Base-by-base conservation (phyloP, 495 filamentous ascomycete genomes). In the Xylaria flabelliformis region DNA sequence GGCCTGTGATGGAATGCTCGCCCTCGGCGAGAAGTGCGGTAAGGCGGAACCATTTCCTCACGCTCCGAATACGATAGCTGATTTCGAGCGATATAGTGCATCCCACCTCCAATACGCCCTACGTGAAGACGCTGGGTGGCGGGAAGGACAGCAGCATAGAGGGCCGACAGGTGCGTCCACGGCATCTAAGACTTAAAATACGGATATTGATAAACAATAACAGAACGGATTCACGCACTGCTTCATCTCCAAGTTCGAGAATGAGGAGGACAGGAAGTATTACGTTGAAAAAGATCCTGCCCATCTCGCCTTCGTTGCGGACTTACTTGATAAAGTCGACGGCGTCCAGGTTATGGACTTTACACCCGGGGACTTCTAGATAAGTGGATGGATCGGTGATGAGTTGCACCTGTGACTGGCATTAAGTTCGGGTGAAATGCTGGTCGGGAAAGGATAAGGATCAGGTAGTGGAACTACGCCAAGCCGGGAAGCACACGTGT, bases 71-170 rank as follows among this genome's bases (percentile, higher is more conserved):
- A 9, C 9, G 39, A 42, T 42, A 2, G 12, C 39, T 42, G 39
- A 42, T 42, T 9, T 42, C 39, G 39, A 13, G 39, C 2, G 39
- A 12, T 42, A 13, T 13, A 42, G 26, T 85, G 12, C 85, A 88
- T 68, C 87, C 87, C 13, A 82, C 77, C 9, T 81, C 85, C 7
- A 77, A 87, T 34, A 78, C 83, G 65, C 85, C 84, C 1, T 93
- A 92, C 71, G 83, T 93, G 68, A 85, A 85, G 68, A 80, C 85
- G 3, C 75, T 82, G 15, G 84, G 83, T 0, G 91, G 89, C 3
- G 91, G 91, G 0, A 78, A 76, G 53, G 87, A 94, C 69, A 91
- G 89, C 73, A 92, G 88, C 32, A 79, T 82, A 0, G 91, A 92
- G 76, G 90, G 88, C 13, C 78, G 83, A 29, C 88, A 91, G 80